Percentiles rank a stretch among this genome's conserved stretches.
These are phyloP conservation scores for Marasmius fiardii DNA, from an alignment of 1,284 basidiomycete species.

Conservation along the genomic window DNA sequence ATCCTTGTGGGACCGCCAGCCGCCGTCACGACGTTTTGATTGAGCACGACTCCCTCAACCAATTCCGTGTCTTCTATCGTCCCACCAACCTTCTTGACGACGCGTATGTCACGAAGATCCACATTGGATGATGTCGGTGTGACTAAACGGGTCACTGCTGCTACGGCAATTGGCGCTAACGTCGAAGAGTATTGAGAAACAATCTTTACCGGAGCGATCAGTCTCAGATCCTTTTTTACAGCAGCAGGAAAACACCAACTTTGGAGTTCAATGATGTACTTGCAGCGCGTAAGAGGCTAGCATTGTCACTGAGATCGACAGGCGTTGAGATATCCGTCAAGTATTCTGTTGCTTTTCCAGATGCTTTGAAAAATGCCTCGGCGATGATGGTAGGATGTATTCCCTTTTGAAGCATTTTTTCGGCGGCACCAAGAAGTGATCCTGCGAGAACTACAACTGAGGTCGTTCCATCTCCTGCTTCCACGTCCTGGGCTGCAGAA, in stretches of 20 bases:
- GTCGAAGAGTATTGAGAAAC: slow-evolving; percentile 99
- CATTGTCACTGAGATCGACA: slow-evolving; percentile 88
- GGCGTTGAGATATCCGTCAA: slow-evolving; percentile 92
- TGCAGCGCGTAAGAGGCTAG: slow-evolving; percentile 87
- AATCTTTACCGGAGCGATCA: slow-evolving; percentile 55
- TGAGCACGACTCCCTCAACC: slow-evolving; percentile 93
- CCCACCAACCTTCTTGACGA: slow-evolving; percentile 98
- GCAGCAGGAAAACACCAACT: slow-evolving; percentile 35
- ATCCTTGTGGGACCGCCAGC: slow-evolving; percentile 94
- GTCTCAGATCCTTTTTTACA: background rate
- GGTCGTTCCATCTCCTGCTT: slow-evolving; percentile 99
- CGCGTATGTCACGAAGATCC: slow-evolving; percentile 92
- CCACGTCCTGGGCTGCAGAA: slow-evolving; percentile 97
- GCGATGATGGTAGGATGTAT: slow-evolving; percentile 98
- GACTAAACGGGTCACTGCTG: slow-evolving; percentile 90
- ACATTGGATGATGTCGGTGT: slow-evolving; percentile 89
- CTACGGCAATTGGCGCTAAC: slow-evolving; percentile 95
- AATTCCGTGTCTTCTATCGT: slow-evolving; percentile 99
- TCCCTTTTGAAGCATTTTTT: slow-evolving; percentile 96
- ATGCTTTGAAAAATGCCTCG: slow-evolving; percentile 93
- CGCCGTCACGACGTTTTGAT: slow-evolving; percentile 89
- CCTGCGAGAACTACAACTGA: slow-evolving; percentile 97
- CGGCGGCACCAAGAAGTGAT: slow-evolving; percentile 88
- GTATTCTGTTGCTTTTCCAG: slow-evolving; percentile 91
- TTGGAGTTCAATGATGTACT: slow-evolving; percentile 97